Evolutionary conservation across 2,329 filamentous ascomycete genomes (phyloP).

Genomic region (Periconia sp.): DNA sequence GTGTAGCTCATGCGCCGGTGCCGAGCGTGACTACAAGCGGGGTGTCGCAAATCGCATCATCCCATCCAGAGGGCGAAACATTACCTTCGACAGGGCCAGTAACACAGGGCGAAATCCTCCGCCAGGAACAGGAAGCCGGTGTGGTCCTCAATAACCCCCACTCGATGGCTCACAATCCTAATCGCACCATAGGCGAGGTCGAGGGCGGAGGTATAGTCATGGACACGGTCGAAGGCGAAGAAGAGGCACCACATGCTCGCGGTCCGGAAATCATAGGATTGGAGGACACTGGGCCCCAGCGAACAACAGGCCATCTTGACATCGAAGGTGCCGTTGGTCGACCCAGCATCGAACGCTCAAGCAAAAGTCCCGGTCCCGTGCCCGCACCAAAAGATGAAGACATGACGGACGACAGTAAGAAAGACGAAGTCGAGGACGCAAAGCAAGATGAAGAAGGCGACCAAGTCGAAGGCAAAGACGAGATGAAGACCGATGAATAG

Average conservation of each 20-base stretch:
- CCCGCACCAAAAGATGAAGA: conserved; percentile 24
- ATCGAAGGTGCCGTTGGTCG: conserved; percentile 46
- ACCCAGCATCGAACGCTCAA: conserved; percentile 34
- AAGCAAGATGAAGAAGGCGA: conserved; percentile 17
- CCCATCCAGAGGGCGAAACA: conserved; percentile 43
- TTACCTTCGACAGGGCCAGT: conserved; percentile 42
- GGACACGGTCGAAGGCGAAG: conserved; percentile 52
- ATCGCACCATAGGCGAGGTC: conserved; percentile 33
- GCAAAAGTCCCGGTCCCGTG: conserved; percentile 32
- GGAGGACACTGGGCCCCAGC: conserved; percentile 83
- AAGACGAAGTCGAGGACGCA: conserved; percentile 20
- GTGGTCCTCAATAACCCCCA: conserved; percentile 67
- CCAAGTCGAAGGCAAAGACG: conserved; percentile 19
- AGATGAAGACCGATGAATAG: conserved; percentile 29
- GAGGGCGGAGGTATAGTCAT: conserved; percentile 38
- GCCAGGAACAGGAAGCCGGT: conserved; percentile 85
- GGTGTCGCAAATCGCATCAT: conserved; percentile 37
- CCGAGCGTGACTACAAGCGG: conserved; percentile 9
- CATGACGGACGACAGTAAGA: conserved; percentile 25
- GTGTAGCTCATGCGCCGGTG: conserved; percentile 1
- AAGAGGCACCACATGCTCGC: conserved; percentile 75
- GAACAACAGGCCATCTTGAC: conserved; percentile 44
- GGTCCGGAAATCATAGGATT: conserved; percentile 86
- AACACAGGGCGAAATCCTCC: conserved; percentile 81
- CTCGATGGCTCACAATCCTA: conserved; percentile 31